A percentile compares a stretch with the other conserved stretches of the same genome.
Evolutionary conservation across 768 basidiomycete species (phyloP).

Genomic region (Pleurotus cornucopiae): DNA sequence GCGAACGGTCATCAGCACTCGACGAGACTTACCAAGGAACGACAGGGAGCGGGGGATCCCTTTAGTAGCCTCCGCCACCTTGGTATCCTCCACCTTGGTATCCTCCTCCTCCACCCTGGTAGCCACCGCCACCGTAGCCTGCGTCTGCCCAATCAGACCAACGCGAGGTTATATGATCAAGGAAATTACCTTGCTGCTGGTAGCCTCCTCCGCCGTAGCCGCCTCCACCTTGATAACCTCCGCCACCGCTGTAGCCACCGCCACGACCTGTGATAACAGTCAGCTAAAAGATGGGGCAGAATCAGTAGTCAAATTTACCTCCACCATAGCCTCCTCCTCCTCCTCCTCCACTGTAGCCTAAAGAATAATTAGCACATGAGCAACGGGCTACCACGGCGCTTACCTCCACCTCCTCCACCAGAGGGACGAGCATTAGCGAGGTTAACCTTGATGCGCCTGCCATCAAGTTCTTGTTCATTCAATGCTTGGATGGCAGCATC

Average conservation of each 20-base stretch:
- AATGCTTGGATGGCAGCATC: slow-evolving; percentile 68
- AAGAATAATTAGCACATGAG: neutral
- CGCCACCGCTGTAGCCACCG: slow-evolving; percentile 22
- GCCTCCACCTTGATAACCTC: slow-evolving; percentile 21
- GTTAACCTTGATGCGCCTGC: slow-evolving; percentile 87
- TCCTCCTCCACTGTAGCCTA: slow-evolving; percentile 22
- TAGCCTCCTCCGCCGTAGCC: slow-evolving; percentile 18
- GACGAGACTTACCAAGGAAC: neutral
- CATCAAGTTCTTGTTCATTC: slow-evolving; percentile 93
- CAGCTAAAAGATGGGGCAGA: no score
- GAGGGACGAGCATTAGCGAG: slow-evolving; percentile 65
- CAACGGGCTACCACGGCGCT: neutral
- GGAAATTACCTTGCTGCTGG: slow-evolving; percentile 24
- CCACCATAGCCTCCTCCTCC: slow-evolving; percentile 16
- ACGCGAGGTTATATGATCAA: neutral
- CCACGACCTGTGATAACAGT: neutral
- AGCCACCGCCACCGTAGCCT: slow-evolving; percentile 22
- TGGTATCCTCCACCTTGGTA: slow-evolving; percentile 16
- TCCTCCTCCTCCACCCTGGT: slow-evolving; percentile 18
- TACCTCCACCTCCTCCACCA: slow-evolving; percentile 30
- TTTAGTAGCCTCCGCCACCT: slow-evolving; percentile 28
- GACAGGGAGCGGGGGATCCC: neutral
- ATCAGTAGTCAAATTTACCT: no score
- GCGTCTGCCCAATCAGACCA: slow-evolving; percentile 13
- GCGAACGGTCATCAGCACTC: neutral